Percentiles rank a stretch among this genome's conserved stretches.
Evolutionary conservation across 2,329 filamentous ascomycete genomes (phyloP).

Genomic region (Penicillium sp.): DNA sequence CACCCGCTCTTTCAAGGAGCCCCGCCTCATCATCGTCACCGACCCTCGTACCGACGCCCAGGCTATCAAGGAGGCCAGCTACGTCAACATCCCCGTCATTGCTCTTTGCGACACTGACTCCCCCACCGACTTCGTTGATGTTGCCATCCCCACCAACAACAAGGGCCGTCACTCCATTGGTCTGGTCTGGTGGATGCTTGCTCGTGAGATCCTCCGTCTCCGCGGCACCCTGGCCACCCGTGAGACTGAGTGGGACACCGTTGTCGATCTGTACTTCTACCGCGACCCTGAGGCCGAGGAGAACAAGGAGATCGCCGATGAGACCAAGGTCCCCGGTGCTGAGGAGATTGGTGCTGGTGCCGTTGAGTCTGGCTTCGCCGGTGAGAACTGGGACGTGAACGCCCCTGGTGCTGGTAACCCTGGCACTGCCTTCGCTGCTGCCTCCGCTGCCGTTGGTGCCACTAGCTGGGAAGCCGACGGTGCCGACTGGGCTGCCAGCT

Average conservation of each 20-base stretch:
- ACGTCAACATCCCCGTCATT: conserved; percentile 99
- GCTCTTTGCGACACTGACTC: conserved; percentile 99
- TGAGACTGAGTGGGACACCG: conserved; percentile 97
- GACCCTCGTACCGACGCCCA: conserved; percentile 99
- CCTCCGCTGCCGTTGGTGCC: conserved; percentile 60
- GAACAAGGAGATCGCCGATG: conserved; percentile 84
- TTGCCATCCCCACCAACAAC: conserved; percentile 99
- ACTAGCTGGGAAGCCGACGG: conserved; percentile 61
- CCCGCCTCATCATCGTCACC: conserved; percentile 98
- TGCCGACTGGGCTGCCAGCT: conserved; percentile 54
- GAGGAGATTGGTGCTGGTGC: conserved; percentile 80
- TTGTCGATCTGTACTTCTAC: conserved; percentile 99
- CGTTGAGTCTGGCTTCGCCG: conserved; percentile 73
- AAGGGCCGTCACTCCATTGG: conserved; percentile 99
- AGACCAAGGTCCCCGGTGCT: conserved; percentile 76
- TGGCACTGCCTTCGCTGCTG: conserved; percentile 64
- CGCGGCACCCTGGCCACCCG: conserved; percentile 94
- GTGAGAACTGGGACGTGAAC: conserved; percentile 78
- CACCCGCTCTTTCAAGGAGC: conserved; percentile 99
- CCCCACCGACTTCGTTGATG: conserved; percentile 98
- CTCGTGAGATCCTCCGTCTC: conserved; percentile 98
- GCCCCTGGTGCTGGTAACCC: conserved; percentile 62
- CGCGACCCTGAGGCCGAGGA: conserved; percentile 99
- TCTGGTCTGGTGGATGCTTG: conserved; percentile 98
- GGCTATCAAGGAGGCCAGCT: conserved; percentile 99